These are phyloP conservation scores for Hypoxylon lienhwacheense DNA, from an alignment of 495 filamentous ascomycete genomes.

Conservation along the genomic window DNA sequence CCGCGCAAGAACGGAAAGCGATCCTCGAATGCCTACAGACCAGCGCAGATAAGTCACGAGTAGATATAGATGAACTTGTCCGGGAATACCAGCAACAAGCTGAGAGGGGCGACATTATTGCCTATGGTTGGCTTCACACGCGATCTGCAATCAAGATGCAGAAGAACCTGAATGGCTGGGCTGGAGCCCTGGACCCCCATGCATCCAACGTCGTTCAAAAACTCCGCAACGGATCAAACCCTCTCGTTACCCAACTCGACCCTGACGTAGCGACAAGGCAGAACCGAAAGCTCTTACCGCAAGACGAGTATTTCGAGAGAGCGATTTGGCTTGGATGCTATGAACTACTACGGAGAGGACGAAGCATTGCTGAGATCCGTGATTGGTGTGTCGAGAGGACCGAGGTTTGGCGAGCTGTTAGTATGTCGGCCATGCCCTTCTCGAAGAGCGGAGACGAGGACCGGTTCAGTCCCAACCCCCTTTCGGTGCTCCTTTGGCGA, in stretches of 20 bases:
- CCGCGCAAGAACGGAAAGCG: conserved; percentile 67
- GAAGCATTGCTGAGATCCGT: conserved; percentile 66
- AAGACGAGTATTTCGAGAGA: conserved; percentile 83
- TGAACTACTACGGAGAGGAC: conserved; percentile 82
- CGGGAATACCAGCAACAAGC: conserved; percentile 70
- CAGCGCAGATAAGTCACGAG: conserved; percentile 62
- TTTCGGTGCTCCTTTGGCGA: conserved; percentile 69
- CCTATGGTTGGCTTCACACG: conserved; percentile 89
- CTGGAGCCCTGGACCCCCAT: conserved; percentile 64
- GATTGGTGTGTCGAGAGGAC: conserved; percentile 79
- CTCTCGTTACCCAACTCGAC: conserved; percentile 86
- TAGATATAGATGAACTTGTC: conserved; percentile 74
- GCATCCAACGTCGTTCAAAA: conserved; percentile 57
- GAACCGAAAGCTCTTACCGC: conserved; percentile 66
- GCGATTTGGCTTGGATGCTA: conserved; percentile 87
- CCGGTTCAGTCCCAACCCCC: conserved; percentile 45
- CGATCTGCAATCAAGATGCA: conserved; percentile 85
- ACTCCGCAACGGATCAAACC: conserved; percentile 59
- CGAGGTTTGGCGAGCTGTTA: conserved; percentile 82
- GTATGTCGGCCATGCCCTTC: conserved; percentile 59
- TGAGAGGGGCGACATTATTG: conserved; percentile 66
- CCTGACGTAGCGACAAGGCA: conserved; percentile 87
- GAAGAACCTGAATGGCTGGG: conserved; percentile 72
- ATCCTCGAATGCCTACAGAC: conserved; percentile 82
- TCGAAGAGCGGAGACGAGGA: conserved; percentile 46